Conservation (phyloP, 345 rosid genomes). For the Linum tenue region DNA sequence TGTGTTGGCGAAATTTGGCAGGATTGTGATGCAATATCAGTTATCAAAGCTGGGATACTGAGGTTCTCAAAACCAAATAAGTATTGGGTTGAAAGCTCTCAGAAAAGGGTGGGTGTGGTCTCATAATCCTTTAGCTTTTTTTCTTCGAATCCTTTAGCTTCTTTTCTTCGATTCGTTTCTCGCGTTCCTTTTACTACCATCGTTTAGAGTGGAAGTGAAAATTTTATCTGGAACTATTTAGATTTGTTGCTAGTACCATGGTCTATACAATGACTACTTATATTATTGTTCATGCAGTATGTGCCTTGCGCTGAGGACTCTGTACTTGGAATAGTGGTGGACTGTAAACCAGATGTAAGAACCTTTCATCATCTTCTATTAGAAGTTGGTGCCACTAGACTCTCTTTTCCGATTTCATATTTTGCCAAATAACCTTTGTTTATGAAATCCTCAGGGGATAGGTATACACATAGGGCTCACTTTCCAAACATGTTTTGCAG, state of each 20-base stretch:
- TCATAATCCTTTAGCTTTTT: not conserved
- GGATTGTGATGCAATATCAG: slow-evolving; percentile 64
- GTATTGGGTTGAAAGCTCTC: slow-evolving; percentile 74
- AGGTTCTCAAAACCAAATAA: slow-evolving; percentile 62
- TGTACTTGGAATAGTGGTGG: slow-evolving; percentile 78
- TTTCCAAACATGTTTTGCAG: slow-evolving; percentile 19
- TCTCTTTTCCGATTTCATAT: not conserved
- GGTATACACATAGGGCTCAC: not conserved
- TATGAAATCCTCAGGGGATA: no score
- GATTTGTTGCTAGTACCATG: not conserved
- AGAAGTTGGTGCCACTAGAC: not conserved
- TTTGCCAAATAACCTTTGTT: no score
- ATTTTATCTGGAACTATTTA: not conserved
- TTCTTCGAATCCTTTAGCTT: not conserved
- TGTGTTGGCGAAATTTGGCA: slow-evolving; percentile 12
- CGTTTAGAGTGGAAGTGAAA: not conserved
- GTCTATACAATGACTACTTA: not conserved
- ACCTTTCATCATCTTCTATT: slow-evolving; percentile 7
- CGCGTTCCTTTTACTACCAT: not conserved
- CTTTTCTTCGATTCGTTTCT: not conserved
- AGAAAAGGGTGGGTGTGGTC: slow-evolving; percentile 55
- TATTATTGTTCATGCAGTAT: slow-evolving; percentile 42
- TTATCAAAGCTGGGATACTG: slow-evolving; percentile 64
- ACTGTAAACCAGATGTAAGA: slow-evolving; percentile 69
- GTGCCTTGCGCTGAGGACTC: slow-evolving; percentile 58